These are phyloP conservation scores for Bauhinia variegata DNA, from an alignment of 306 rosid species.

Conservation along the genomic window DNA sequence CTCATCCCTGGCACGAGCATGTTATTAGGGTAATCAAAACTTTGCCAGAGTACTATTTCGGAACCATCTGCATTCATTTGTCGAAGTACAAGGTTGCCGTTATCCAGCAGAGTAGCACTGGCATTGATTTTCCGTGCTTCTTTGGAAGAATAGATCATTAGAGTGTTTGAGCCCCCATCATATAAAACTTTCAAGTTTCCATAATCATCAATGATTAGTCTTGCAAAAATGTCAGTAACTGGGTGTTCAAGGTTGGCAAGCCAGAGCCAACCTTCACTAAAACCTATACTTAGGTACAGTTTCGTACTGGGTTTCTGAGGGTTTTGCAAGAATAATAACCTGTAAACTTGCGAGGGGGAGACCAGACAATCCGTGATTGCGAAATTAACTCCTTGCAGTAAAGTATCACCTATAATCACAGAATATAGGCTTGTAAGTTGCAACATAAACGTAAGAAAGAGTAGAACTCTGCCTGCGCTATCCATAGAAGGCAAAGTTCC, in stretches of 20 bases:
- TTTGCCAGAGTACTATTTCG: constrained; percentile 10
- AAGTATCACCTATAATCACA: neutral
- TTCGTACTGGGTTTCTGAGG: too few relatives aligned
- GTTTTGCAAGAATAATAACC: neutral
- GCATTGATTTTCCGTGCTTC: constrained; percentile 4
- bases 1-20: neutral
- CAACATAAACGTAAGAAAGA: neutral
- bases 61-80: neutral
- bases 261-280: constrained; percentile 2
- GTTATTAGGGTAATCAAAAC: neutral
- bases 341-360: neutral
- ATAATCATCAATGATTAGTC: constrained; percentile 31
- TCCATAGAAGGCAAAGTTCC: neutral
- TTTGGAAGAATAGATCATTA: constrained; percentile 14
- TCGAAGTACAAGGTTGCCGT: constrained; percentile 16
- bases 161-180: neutral
- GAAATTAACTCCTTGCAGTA: neutral
- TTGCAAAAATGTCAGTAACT: constrained; percentile 3
- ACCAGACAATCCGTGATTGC: neutral
- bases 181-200: constrained; percentile 34
- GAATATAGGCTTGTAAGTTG: neutral
- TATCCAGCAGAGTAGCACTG: constrained; percentile 27
- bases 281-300: constrained; percentile 24
- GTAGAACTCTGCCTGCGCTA: neutral
- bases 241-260: constrained; percentile 34